These are phyloP conservation scores for Xylariaceae sp. DNA, from an alignment of 2,329 filamentous ascomycete genomes.

Conservation along the genomic window DNA sequence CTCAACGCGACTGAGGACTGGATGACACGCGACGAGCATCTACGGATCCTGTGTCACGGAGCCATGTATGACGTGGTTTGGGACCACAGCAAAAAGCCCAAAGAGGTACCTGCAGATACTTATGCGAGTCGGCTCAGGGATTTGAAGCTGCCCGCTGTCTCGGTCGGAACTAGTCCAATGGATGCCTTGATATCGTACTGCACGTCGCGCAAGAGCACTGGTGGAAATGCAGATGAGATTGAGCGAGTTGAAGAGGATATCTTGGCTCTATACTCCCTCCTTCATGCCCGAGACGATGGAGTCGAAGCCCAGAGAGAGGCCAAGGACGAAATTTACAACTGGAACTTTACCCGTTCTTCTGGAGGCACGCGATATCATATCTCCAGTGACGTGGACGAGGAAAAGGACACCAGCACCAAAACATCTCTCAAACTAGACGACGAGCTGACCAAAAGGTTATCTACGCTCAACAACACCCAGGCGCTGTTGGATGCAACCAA, in stretches of 20 bases:
- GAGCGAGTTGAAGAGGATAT: slow-evolving; percentile 28
- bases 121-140: slow-evolving; percentile 17
- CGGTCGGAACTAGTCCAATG: slow-evolving; percentile 37
- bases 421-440: neutral
- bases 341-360: slow-evolving; percentile 22
- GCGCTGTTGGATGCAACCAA: no score
- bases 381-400: slow-evolving; percentile 5
- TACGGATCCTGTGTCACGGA: slow-evolving; percentile 31
- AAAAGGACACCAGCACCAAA: slow-evolving; percentile 5
- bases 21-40: slow-evolving; percentile 14
- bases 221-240: slow-evolving; percentile 5
- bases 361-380: slow-evolving; percentile 29
- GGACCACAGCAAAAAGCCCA: slow-evolving; percentile 28
- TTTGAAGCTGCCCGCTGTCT: slow-evolving; percentile 18
- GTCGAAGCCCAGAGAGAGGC: slow-evolving; percentile 31
- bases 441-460: no score
- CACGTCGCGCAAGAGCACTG: slow-evolving; percentile 18
- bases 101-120: slow-evolving; percentile 30
- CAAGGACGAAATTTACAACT: slow-evolving; percentile 29
- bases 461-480: no score
- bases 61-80: slow-evolving; percentile 37
- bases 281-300: slow-evolving; percentile 30
- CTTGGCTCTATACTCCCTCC: slow-evolving; percentile 24
- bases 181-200: slow-evolving; percentile 36
- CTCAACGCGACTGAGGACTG: slow-evolving; percentile 5